Evolutionary conservation across 2,329 filamentous ascomycete genomes (phyloP).

Genomic region (Hirsutella minnesotensis): DNA sequence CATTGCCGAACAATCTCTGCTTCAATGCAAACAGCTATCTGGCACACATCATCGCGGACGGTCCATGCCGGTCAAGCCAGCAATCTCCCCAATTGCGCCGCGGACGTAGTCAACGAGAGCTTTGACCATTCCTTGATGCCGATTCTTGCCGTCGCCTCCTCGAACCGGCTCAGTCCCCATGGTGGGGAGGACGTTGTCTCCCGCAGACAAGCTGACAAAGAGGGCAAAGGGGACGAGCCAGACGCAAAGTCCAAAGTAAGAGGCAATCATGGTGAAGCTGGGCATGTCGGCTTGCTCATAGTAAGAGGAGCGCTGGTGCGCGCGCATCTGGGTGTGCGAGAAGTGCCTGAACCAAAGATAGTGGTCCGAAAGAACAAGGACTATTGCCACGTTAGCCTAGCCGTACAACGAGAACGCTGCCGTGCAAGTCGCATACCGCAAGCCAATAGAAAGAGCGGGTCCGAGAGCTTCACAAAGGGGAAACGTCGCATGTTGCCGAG

Average conservation of each 20-base stretch:
- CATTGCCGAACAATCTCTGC: too few relatives aligned
- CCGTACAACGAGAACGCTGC: not conserved
- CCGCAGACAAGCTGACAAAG: slow-evolving; percentile 87
- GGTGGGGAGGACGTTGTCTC: slow-evolving; percentile 87
- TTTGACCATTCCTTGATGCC: slow-evolving; percentile 55
- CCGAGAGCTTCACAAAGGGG: slow-evolving; percentile 70
- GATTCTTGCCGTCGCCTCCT: slow-evolving; percentile 33
- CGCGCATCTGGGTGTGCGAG: slow-evolving; percentile 47
- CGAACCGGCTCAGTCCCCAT: slow-evolving; percentile 59
- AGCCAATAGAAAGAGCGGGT: slow-evolving; percentile 75
- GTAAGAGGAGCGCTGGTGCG: slow-evolving; percentile 47
- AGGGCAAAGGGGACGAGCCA: slow-evolving; percentile 94
- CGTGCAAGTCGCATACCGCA: slow-evolving; percentile 47
- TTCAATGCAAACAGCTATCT: too few relatives aligned
- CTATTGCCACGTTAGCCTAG: slow-evolving; percentile 24
- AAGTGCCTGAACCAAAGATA: slow-evolving; percentile 96
- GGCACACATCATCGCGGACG: slow-evolving; percentile 6
- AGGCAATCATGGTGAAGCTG: slow-evolving; percentile 85
- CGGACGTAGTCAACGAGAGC: slow-evolving; percentile 48
- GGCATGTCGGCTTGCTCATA: slow-evolving; percentile 57
- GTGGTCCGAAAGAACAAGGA: slow-evolving; percentile 79
- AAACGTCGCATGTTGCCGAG: slow-evolving; percentile 70
- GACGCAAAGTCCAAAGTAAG: slow-evolving; percentile 90
- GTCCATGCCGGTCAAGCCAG: slow-evolving; percentile 14
- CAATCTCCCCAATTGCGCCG: slow-evolving; percentile 36